These are phyloP conservation scores for Hyaloscypha finlandica DNA, from an alignment of 495 filamentous ascomycete genomes.

Conservation along the genomic window DNA sequence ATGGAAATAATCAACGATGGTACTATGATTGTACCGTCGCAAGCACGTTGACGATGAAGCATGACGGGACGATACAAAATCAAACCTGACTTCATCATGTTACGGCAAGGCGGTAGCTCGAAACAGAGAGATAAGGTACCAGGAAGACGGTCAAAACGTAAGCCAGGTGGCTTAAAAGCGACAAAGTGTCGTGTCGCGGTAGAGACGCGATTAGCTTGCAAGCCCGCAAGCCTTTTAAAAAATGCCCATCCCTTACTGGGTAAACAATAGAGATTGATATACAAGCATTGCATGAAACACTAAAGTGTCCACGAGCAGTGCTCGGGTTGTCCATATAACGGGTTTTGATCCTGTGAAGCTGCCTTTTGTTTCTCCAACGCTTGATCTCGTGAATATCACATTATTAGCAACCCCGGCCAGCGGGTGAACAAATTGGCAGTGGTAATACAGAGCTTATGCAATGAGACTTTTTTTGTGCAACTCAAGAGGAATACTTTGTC, in stretches of 20 bases:
- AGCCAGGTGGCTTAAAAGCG: not conserved
- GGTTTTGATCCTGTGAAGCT: no score
- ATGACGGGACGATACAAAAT: not conserved
- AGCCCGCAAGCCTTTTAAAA: not conserved
- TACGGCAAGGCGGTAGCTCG: not conserved
- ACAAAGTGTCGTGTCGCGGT: not conserved
- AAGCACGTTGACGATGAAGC: not conserved
- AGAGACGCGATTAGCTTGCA: not conserved
- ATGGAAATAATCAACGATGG: not conserved
- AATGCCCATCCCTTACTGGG: not conserved
- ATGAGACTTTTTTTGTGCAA: not conserved
- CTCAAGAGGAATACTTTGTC: not conserved
- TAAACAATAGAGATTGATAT: not conserved
- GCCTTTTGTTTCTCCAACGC: no score
- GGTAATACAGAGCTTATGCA: no score
- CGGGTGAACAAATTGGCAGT: no score
- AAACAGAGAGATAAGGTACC: not conserved
- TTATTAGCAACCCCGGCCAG: not conserved
- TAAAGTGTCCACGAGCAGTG: not conserved
- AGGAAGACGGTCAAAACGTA: no score
- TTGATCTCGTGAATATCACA: not conserved
- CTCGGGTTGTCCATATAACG: not conserved
- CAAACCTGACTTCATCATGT: not conserved
- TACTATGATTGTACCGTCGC: not conserved
- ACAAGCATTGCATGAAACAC: not conserved